Conservation (phyloP, 1,284 basidiomycete genomes). For the Coniferiporia weirii region DNA sequence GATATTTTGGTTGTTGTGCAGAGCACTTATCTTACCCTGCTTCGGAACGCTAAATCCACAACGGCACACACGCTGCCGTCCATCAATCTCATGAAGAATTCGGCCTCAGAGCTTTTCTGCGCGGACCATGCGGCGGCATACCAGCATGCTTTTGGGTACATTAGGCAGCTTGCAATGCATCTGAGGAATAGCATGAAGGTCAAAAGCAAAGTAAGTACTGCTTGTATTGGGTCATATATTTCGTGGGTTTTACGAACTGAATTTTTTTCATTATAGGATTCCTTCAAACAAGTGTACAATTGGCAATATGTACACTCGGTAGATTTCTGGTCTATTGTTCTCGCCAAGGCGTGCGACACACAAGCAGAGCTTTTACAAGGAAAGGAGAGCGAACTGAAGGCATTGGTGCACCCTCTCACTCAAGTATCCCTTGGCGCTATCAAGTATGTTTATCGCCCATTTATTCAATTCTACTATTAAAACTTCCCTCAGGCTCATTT, state of each 20-base stretch:
- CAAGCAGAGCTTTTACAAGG: conserved; percentile 47
- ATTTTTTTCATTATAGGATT: conserved; percentile 50
- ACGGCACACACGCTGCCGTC: conserved; percentile 85
- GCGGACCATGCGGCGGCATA: conserved; percentile 74
- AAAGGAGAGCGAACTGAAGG: conserved; percentile 74
- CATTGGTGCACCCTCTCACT: conserved; percentile 92
- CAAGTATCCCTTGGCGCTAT: conserved; percentile 93
- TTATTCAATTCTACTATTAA: conserved; percentile 16
- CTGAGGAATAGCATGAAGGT: conserved; percentile 89
- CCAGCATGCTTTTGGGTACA: conserved; percentile 95
- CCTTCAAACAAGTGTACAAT: conserved; percentile 92
- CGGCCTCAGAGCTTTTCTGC: conserved; percentile 88
- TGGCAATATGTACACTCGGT: conserved; percentile 97
- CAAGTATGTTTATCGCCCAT: conserved; percentile 48
- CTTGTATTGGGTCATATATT: conserved; percentile 20
- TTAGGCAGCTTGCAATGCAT: conserved; percentile 93
- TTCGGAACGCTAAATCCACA: conserved; percentile 80
- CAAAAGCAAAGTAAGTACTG: conserved; percentile 64
- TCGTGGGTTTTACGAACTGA: conserved; percentile 8
- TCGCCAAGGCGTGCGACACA: conserved; percentile 74
- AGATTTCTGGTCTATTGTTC: conserved; percentile 93
- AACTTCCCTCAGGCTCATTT: conserved; percentile 61
- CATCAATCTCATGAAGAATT: conserved; percentile 98
- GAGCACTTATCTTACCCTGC: conserved; percentile 82
- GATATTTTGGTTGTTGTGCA: conserved; percentile 28